Conservation (phyloP, 805 yeast genomes). For the Candida awuae region DNA sequence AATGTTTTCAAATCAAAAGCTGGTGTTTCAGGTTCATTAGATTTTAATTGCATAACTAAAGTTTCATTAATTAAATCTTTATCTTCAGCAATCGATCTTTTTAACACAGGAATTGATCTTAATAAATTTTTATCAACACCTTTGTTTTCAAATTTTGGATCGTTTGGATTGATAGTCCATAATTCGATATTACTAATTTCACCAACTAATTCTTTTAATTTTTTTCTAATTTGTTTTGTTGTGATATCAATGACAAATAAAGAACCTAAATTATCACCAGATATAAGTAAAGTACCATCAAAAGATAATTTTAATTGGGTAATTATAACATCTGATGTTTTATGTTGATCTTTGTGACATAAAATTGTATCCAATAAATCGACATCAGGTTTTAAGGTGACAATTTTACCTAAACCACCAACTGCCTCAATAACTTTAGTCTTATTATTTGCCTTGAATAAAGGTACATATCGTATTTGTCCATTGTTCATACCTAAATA, state of each 20-base stretch:
- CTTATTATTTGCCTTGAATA: slow-evolving; percentile 34
- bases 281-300: slow-evolving; percentile 65
- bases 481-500: slow-evolving; percentile 69
- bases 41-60: slow-evolving; percentile 31
- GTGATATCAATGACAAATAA: slow-evolving; percentile 60
- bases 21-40: slow-evolving; percentile 10
- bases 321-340: slow-evolving; percentile 28
- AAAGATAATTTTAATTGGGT: slow-evolving; percentile 52
- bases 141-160: slow-evolving; percentile 12
- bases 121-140: slow-evolving; percentile 28
- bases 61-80: slow-evolving; percentile 36
- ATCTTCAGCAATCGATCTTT: slow-evolving; percentile 45
- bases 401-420: slow-evolving; percentile 50
- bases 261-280: slow-evolving; percentile 71
- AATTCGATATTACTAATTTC: slow-evolving; percentile 21
- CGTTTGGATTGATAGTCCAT: slow-evolving; percentile 15
- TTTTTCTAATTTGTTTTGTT: slow-evolving; percentile 59
- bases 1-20: slow-evolving; percentile 39
- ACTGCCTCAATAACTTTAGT: slow-evolving; percentile 41
- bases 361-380: slow-evolving; percentile 44
- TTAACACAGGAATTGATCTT: slow-evolving; percentile 53
- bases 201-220: slow-evolving; percentile 34
- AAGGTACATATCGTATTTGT: slow-evolving; percentile 44
- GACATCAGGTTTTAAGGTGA: slow-evolving; percentile 43
- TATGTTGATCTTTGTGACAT: slow-evolving; percentile 34